Conservation (phyloP, 805 yeast species). For the Metschnikowia cubensis region DNA sequence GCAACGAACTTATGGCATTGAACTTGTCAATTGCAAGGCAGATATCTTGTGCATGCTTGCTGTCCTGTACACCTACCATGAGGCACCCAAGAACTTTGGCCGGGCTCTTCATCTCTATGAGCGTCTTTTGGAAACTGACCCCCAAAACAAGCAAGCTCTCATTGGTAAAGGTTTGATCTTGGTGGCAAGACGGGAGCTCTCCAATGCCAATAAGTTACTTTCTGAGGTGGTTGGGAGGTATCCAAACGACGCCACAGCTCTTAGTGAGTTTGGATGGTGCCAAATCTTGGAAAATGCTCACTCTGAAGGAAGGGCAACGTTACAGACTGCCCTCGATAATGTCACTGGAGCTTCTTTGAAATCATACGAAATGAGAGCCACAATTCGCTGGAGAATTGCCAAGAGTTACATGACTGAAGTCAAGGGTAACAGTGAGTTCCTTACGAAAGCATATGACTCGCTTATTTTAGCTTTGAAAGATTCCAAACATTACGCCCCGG, state of each 20-base stretch:
- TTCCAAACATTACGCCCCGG: slow-evolving; percentile 64
- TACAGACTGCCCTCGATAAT: slow-evolving; percentile 41
- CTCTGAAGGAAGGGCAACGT: slow-evolving; percentile 48
- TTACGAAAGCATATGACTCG: slow-evolving; percentile 51
- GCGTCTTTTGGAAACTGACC: slow-evolving; percentile 43
- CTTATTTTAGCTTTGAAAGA: slow-evolving; percentile 62
- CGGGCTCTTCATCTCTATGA: slow-evolving; percentile 73
- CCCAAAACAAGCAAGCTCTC: slow-evolving; percentile 52
- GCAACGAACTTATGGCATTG: slow-evolving; percentile 44
- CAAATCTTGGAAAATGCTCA: slow-evolving; percentile 50
- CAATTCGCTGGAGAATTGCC: slow-evolving; percentile 70
- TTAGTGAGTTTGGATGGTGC: slow-evolving; percentile 78
- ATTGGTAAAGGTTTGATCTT: slow-evolving; percentile 80
- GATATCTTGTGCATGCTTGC: slow-evolving; percentile 68
- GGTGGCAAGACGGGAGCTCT: slow-evolving; percentile 58
- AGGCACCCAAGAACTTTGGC: slow-evolving; percentile 83
- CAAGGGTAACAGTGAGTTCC: slow-evolving; percentile 14
- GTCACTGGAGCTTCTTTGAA: slow-evolving; percentile 49
- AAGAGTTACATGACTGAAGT: slow-evolving; percentile 47
- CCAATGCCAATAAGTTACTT: slow-evolving; percentile 53
- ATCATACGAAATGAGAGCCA: slow-evolving; percentile 55
- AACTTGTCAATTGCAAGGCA: slow-evolving; percentile 48
- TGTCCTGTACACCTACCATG: slow-evolving; percentile 72
- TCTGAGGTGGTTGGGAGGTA: slow-evolving; percentile 43
- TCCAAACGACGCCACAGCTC: slow-evolving; percentile 56